Evolutionary conservation across 768 basidiomycete species (phyloP), one percentile per base, ranked within the genome.

Genomic region (Dioszegia crocea): DNA sequence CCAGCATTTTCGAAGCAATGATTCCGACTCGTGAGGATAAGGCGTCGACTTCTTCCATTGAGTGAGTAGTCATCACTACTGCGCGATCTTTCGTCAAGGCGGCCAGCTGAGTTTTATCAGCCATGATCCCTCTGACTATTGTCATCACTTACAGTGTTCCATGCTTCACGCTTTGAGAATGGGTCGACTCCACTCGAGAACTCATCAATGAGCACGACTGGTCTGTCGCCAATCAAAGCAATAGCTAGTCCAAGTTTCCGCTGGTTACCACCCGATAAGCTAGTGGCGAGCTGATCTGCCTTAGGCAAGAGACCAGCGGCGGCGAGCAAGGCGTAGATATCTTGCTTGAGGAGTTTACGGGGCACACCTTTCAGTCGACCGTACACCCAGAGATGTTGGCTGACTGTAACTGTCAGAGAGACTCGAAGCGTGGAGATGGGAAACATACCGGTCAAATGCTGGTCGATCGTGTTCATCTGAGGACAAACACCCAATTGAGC

Each of bases 121-220:
- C 16, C 46, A 1, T 2, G 33, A 24, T 11, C 30, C 4, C 27
- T 21, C 29, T 43, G 21, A n/a, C n/a, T n/a, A n/a, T n/a, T n/a
- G n/a, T n/a, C n/a, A n/a, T n/a, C n/a, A 55, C 85, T 79, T 56
- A 89, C 78, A 0, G 86, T 88, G 16, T 79, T 78, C 88, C 88
- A 89, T 85, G 89, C 88, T 29, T 89, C 86, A 33, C 88, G 80
- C 75, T 89, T 89, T 81, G 85, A 88, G 74, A 85, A 88, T 6
- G 88, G 86, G 70, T 89, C 88, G 47, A 89, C 84, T 4, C 88
- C 88, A 2, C 87, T 88, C 5, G 86, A 88, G 73, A 88, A 89
- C 68, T 89, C 88, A 61, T 90, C 88, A 45, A 90, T 88, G 21
- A 89, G 81, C 2, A 89, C 78, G 2, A 89, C 88, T 2, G 86